A percentile compares a stretch with the other conserved stretches of the same genome.
Evolutionary conservation across 305 asterid species (phyloP).

Genomic region (Solanum hybrid): DNA sequence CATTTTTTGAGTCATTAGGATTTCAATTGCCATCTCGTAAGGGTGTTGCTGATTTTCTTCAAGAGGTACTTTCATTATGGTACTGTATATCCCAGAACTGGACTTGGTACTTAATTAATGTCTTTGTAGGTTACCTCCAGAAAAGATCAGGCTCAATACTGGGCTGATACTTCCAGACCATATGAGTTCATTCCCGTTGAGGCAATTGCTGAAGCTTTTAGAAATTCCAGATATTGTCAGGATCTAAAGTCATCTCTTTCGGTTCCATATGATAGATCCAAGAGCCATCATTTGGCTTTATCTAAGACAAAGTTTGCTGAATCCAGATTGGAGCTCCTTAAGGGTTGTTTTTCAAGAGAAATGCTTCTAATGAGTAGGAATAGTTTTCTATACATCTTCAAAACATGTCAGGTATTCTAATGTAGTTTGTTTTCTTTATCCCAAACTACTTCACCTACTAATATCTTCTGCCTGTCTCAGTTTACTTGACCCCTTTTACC

Average conservation of each 20-base stretch:
- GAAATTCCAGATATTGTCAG: slow-evolving; percentile 18
- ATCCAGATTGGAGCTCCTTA: slow-evolving; percentile 57
- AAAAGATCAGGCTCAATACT: not conserved
- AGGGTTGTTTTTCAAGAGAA: slow-evolving; percentile 62
- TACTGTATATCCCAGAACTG: not conserved
- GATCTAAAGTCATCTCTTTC: not conserved
- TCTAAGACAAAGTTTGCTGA: slow-evolving; percentile 4
- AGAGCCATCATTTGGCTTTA: not conserved
- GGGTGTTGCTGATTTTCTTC: not conserved
- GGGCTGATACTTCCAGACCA: not conserved
- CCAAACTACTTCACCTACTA: not conserved
- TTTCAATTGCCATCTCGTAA: not conserved
- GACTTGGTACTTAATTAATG: slow-evolving; percentile 1
- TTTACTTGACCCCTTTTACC: not conserved
- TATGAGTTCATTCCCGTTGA: not conserved
- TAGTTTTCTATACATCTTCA: slow-evolving; percentile 59
- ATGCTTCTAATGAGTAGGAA: slow-evolving; percentile 68
- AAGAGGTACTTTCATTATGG: not conserved
- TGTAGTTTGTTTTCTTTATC: slow-evolving; percentile 2
- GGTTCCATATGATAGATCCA: not conserved
- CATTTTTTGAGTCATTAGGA: not conserved
- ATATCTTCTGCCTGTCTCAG: not conserved
- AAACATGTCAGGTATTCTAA: slow-evolving; percentile 63
- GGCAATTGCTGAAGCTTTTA: slow-evolving; percentile 37
- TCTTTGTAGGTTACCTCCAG: not conserved